A percentile compares a stretch with the other conserved stretches of the same genome.
Conservation (phyloP, 2,329 filamentous ascomycete species). For the Lojkania enalia region DNA sequence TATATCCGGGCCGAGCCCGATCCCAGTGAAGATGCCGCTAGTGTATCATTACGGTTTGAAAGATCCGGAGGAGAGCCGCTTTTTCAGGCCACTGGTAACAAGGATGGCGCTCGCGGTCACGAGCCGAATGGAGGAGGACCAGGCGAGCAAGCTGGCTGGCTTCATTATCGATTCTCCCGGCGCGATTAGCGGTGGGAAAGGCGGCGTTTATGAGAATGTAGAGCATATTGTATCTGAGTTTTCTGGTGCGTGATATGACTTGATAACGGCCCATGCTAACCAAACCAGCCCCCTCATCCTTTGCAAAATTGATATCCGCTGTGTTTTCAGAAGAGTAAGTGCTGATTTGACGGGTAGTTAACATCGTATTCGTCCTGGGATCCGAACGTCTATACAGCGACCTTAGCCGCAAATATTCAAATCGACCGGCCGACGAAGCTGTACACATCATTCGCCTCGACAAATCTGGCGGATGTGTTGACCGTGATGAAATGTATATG, state of each 20-base stretch:
- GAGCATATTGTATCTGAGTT: conserved; percentile 76
- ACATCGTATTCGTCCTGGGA: conserved; percentile 79
- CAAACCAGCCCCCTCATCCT: background rate
- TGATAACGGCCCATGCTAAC: conserved; percentile 9
- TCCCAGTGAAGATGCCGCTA: conserved; percentile 89
- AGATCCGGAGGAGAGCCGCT: conserved; percentile 66
- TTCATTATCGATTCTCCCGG: conserved; percentile 85
- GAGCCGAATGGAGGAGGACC: conserved; percentile 76
- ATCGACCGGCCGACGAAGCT: conserved; percentile 61
- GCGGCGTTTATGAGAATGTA: conserved; percentile 72
- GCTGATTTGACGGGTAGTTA: conserved; percentile 58
- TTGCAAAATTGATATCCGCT: background rate
- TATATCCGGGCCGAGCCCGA: conserved; percentile 82
- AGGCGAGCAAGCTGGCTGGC: conserved; percentile 70
- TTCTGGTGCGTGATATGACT: conserved; percentile 55
- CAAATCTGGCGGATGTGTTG: conserved; percentile 82
- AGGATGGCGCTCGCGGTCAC: conserved; percentile 78
- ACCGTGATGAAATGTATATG: conserved; percentile 74
- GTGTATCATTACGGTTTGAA: conserved; percentile 85
- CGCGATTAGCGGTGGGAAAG: conserved; percentile 65
- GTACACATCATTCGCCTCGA: conserved; percentile 78
- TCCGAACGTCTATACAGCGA: conserved; percentile 76
- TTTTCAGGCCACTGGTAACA: conserved; percentile 75
- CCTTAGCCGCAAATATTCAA: conserved; percentile 69
- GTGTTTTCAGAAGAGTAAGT: background rate